Percentiles rank a stretch among this genome's conserved stretches.
Evolutionary conservation across 805 yeast species (phyloP).

Genomic region (Candida hungchunana): DNA sequence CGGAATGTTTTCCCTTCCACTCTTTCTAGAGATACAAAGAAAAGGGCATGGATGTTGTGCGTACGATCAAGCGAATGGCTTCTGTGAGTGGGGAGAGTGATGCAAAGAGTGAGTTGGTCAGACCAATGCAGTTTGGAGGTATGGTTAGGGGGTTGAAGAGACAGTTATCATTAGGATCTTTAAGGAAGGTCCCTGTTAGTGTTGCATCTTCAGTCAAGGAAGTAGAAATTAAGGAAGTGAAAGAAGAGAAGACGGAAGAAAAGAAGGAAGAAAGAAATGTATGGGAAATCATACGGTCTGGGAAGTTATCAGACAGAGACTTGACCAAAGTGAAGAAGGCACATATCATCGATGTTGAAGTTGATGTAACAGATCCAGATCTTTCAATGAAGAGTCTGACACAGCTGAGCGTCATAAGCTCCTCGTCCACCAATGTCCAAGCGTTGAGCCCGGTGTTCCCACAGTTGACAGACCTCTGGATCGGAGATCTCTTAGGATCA

Average conservation of each 20-base stretch:
- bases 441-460: conserved; percentile 4
- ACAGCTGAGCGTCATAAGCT: conserved; percentile 4
- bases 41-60: too few relatives aligned
- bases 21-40: too few relatives aligned
- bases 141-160: not conserved
- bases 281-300: conserved; percentile 2
- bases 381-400: not conserved
- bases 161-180: not conserved
- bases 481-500: conserved; percentile 1
- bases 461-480: conserved; percentile 6
- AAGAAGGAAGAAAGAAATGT: too few relatives aligned
- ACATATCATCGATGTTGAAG: conserved; percentile 5
- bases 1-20: too few relatives aligned
- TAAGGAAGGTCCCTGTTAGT: not conserved
- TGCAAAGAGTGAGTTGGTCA: too few relatives aligned
- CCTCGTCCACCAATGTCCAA: conserved; percentile 1
- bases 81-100: too few relatives aligned
- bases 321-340: not conserved
- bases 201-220: too few relatives aligned
- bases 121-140: too few relatives aligned
- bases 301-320: conserved; percentile 1
- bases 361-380: conserved; percentile 5
- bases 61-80: too few relatives aligned
- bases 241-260: too few relatives aligned
- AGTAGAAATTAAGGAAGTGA: too few relatives aligned